A percentile compares a stretch with the other conserved stretches of the same genome.
phyloP scores from a whole-genome alignment of 352 stramenopile genomes.

The Phytophthora crassamura region DNA sequence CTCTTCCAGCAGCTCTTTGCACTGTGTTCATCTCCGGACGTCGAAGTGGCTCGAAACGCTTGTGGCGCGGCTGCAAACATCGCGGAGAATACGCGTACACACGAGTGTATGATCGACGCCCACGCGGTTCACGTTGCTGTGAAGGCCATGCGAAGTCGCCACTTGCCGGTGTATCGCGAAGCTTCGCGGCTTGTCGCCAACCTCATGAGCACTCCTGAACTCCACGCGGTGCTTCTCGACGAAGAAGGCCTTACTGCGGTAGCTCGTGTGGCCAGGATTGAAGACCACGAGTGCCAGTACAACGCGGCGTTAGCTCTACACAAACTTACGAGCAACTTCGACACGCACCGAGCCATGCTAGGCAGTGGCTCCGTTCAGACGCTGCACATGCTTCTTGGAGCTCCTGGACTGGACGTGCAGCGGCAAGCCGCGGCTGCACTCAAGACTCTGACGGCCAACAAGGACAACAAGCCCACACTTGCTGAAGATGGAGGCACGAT shows the following conservation, averaged over 20 bases:
- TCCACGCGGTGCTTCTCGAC: constrained; percentile 87
- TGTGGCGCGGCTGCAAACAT: constrained; percentile 93
- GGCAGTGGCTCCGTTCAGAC: constrained; percentile 62
- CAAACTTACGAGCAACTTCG: constrained; percentile 84
- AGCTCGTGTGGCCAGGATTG: constrained; percentile 87
- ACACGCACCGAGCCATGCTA: constrained; percentile 75
- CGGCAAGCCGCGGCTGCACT: constrained; percentile 92
- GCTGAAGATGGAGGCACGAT: constrained; percentile 87
- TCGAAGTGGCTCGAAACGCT: constrained; percentile 93
- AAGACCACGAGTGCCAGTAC: constrained; percentile 93
- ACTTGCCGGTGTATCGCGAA: constrained; percentile 93
- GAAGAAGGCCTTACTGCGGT: constrained; percentile 81
- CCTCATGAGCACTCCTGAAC: constrained; percentile 83
- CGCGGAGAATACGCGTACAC: constrained; percentile 83
- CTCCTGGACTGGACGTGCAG: constrained; percentile 76
- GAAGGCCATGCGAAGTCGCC: constrained; percentile 89
- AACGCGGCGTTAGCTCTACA: constrained; percentile 90
- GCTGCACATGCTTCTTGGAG: constrained; percentile 80
- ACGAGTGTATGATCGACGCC: constrained; percentile 86
- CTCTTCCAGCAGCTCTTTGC: constrained; percentile 74
- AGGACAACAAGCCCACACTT: constrained; percentile 91
- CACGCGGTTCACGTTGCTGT: constrained; percentile 90
- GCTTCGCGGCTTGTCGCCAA: constrained; percentile 91
- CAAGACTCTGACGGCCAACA: constrained; percentile 91
- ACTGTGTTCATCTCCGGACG: constrained; percentile 83